These are phyloP conservation scores for Musa acuminata DNA, from an alignment of 176 grass and related monocot species.

Conservation along the genomic window DNA sequence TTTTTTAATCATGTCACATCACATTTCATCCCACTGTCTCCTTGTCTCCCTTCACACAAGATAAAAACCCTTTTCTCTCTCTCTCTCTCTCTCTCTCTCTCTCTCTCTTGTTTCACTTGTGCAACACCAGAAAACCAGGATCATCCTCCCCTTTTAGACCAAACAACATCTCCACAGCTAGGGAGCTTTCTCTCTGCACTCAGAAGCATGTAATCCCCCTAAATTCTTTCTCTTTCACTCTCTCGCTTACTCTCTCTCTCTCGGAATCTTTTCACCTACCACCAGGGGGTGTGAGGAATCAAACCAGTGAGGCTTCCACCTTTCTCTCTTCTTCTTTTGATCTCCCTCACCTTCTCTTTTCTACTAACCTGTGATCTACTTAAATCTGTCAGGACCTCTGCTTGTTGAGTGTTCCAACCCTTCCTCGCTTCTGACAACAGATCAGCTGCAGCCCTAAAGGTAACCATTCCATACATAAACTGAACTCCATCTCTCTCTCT, in stretches of 20 bases:
- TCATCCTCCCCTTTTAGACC: neutral
- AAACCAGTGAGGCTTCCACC: neutral
- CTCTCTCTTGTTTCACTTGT: slow-evolving; percentile 3
- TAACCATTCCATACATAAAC: too few relatives aligned
- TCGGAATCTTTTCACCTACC: too few relatives aligned
- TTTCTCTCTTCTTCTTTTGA: slow-evolving; percentile 4
- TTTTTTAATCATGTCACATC: slow-evolving; percentile 62
- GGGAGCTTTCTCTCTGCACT: neutral
- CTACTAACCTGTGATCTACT: neutral
- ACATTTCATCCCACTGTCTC: slow-evolving; percentile 40
- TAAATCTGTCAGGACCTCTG: neutral
- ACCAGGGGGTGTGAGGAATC: neutral
- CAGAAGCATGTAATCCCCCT: neutral
- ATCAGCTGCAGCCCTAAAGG: neutral
- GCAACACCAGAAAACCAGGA: too few relatives aligned
- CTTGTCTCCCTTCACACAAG: neutral
- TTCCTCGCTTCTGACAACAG: neutral
- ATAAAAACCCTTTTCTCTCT: neutral
- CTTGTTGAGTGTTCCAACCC: neutral
- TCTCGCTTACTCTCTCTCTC: neutral
- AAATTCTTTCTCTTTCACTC: neutral
- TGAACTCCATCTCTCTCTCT: too few relatives aligned
- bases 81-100: slow-evolving; percentile 7
- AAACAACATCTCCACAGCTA: neutral
- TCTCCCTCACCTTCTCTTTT: neutral